Base-by-base conservation (phyloP, 2,329 filamentous ascomycete species). In the Pseudogymnoascus sp. region DNA sequence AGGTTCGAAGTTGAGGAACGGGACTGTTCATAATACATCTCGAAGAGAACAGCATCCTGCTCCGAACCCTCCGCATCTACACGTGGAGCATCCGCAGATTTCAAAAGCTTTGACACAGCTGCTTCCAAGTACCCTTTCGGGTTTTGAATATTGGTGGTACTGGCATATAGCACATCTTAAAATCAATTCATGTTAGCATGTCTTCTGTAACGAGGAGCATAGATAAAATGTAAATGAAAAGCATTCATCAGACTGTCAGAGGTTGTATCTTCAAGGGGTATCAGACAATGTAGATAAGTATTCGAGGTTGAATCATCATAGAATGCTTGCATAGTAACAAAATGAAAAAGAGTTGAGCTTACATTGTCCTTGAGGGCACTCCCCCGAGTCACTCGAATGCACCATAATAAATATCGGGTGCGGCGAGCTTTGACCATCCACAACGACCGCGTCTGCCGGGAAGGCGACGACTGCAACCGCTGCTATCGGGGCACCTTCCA, bases 271-370 rank as follows among this genome's bases (percentile, higher is more conserved):
- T 96, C 93, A 96, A 89, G 83, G 83, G 77, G 80, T 79, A 89
- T 96, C 93, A 93, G 93, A 90, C 92, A 98, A 98, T 97, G 93
- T 98, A 97, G 93, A 97, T 98, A 98, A 98, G 93, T 93, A 91
- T 95, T 96, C 83, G 78, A 81, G 78, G 77, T 79, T 84, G 78
- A 78, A 82, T 96, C 93, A 98, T 97, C 93, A 92, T 89, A 74
- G 81, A 83, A 81, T 75, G 72, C 70, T 61, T 62, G 62, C 60
- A 13, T 6, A 14, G 45, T 64, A 68, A 67, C 57, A 61, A 65
- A 34, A 37, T 25, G 48, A 41, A 41, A 68, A 66, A 65, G 45
- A 67, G 28, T 23, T 23, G 25, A 65, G 90, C 93, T 92, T 85
- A 99, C 93, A 87, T 86, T 98, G 92, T 78, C 89, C 87, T 67